These are phyloP conservation scores for Fusarium chlamydosporum DNA, from an alignment of 2,329 filamentous ascomycete species.

Conservation along the genomic window DNA sequence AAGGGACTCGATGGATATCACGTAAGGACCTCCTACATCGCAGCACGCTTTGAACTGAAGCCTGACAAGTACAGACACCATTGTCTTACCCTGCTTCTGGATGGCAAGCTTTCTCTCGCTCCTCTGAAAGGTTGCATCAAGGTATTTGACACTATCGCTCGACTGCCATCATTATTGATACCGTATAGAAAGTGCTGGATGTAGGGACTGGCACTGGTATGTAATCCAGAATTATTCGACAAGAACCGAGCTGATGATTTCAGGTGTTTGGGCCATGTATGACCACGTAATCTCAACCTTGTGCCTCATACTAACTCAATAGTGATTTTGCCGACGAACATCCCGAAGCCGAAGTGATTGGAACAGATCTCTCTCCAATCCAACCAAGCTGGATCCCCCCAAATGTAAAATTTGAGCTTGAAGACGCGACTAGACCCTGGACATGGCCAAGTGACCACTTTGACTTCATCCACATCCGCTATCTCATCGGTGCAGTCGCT, in stretches of 20 bases:
- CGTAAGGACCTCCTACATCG: neutral
- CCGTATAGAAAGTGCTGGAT: neutral
- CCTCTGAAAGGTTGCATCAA: neutral
- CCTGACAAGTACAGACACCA: neutral
- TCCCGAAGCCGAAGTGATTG: neutral
- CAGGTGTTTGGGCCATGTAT: constrained; percentile 13
- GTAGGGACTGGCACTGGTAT: neutral
- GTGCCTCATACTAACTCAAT: neutral
- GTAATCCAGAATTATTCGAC: neutral
- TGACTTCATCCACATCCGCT: constrained; percentile 23
- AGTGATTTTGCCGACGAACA: constrained; percentile 21
- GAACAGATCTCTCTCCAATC: constrained; percentile 19
- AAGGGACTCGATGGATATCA: constrained; percentile 27
- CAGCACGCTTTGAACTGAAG: neutral
- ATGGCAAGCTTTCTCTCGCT: neutral
- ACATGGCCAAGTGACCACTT: neutral
- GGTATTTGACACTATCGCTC: neutral
- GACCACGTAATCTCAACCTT: rapidly evolving
- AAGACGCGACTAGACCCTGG: constrained; percentile 14
- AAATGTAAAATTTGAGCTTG: constrained; percentile 17
- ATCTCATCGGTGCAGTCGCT: constrained; percentile 7
- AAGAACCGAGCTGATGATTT: neutral
- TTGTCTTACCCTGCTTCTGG: neutral
- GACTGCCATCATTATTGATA: neutral
- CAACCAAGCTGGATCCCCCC: constrained; percentile 10